Percentiles rank a stretch among this genome's conserved stretches.
Conservation (phyloP, 1,284 basidiomycete species). For the Moesziomyces parantarcticus region DNA sequence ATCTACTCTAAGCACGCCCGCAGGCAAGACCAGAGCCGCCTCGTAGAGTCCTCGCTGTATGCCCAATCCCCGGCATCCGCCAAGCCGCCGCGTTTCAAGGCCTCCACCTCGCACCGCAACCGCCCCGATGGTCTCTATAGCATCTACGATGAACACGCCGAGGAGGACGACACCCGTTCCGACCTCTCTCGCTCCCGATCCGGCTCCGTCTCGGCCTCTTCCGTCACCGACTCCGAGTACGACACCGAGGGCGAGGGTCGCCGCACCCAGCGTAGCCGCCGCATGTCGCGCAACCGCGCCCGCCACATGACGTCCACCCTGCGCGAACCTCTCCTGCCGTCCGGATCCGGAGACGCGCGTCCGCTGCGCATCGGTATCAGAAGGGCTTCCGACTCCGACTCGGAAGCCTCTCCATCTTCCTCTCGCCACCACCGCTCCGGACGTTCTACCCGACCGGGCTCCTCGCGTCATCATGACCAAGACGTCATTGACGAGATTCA, state of each 20-base stretch:
- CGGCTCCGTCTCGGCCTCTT: constrained; percentile 40
- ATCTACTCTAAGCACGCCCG: constrained; percentile 17
- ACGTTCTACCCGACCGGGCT: neutral
- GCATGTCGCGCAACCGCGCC: constrained; percentile 41
- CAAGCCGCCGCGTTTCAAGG: constrained; percentile 20
- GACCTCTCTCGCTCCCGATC: constrained; percentile 41
- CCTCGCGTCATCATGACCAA: constrained; percentile 6
- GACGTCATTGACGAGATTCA: constrained; percentile 35
- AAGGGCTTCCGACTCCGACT: constrained; percentile 18
- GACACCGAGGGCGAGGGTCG: constrained; percentile 39
- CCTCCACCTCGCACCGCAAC: constrained; percentile 7
- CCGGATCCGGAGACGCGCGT: constrained; percentile 26
- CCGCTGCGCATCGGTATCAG: constrained; percentile 15
- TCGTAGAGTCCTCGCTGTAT: constrained; percentile 26
- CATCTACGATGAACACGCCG: constrained; percentile 41
- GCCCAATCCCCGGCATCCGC: constrained; percentile 11
- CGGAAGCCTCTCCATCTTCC: constrained; percentile 15
- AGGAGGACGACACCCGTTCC: constrained; percentile 26
- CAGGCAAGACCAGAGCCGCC: constrained; percentile 11
- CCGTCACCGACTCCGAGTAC: constrained; percentile 44
- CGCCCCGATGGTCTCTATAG: constrained; percentile 26
- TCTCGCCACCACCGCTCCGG: constrained; percentile 11
- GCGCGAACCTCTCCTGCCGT: constrained; percentile 43
- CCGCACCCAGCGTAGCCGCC: constrained; percentile 21
- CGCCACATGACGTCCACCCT: constrained; percentile 45